phyloP scores from a whole-genome alignment of 2,329 filamentous ascomycete species.

The Monosporascus ibericus region DNA sequence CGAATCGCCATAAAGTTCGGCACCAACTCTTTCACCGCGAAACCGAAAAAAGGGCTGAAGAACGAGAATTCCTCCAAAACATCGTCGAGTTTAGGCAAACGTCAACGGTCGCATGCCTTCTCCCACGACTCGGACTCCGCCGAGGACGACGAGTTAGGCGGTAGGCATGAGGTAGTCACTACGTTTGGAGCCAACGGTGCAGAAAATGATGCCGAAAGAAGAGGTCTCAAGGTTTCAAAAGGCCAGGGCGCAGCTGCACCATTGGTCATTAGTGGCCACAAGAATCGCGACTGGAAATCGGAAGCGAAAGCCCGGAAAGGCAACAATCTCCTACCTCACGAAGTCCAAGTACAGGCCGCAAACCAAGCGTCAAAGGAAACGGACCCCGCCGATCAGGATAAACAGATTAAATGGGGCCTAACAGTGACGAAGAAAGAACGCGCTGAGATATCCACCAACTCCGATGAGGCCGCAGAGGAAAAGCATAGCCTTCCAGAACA shows the following conservation, averaged over 20 bases:
- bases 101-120: slow-evolving; percentile 36
- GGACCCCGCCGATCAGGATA: slow-evolving; percentile 26
- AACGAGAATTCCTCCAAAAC: slow-evolving; percentile 24
- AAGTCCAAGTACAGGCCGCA: background rate
- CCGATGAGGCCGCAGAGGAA: slow-evolving; percentile 9
- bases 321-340: slow-evolving; percentile 1
- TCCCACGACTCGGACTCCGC: slow-evolving; percentile 38
- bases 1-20: slow-evolving; percentile 47
- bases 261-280: slow-evolving; percentile 23
- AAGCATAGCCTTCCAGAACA: slow-evolving; percentile 5
- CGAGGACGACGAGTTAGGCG: slow-evolving; percentile 16
- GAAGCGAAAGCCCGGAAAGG: slow-evolving; percentile 20
- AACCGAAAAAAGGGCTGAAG: slow-evolving; percentile 22
- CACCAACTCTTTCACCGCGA: slow-evolving; percentile 21
- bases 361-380: slow-evolving; percentile 11
- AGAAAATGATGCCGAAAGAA: slow-evolving; percentile 12
- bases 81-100: slow-evolving; percentile 42
- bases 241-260: slow-evolving; percentile 9
- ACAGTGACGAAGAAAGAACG: slow-evolving; percentile 23
- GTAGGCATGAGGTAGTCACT: slow-evolving; percentile 26
- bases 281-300: slow-evolving; percentile 29
- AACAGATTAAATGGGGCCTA: slow-evolving; percentile 32
- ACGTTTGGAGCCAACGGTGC: slow-evolving; percentile 23
- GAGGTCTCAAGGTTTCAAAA: slow-evolving; percentile 7
- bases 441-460: slow-evolving; percentile 4